Percentiles rank a stretch among this genome's conserved stretches.
These are phyloP conservation scores for Pichiaceae sp. DNA, from an alignment of 1,139 yeast genomes.

Conservation along the genomic window DNA sequence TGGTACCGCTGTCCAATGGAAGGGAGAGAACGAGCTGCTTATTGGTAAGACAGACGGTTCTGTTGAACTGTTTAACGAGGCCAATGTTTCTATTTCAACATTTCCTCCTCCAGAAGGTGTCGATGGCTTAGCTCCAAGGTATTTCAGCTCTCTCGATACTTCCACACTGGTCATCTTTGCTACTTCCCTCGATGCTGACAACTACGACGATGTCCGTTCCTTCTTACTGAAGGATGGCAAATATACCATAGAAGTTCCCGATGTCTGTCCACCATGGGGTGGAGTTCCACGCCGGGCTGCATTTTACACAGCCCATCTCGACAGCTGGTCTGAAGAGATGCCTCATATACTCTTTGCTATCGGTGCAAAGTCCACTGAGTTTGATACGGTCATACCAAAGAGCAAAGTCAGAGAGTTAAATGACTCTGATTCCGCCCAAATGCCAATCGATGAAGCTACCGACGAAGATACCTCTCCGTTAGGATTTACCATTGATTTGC, in stretches of 20 bases:
- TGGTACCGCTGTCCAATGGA: background rate
- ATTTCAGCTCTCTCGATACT: background rate
- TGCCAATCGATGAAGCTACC: slow-evolving; percentile 59
- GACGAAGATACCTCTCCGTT: slow-evolving; percentile 64
- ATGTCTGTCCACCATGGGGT: slow-evolving; percentile 55
- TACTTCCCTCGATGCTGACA: slow-evolving; percentile 13
- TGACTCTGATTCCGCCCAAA: slow-evolving; percentile 62
- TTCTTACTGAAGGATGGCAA: background rate
- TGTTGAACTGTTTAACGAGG: background rate
- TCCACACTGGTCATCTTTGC: slow-evolving; percentile 22
- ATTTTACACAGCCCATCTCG: slow-evolving; percentile 36
- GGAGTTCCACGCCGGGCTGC: slow-evolving; percentile 39
- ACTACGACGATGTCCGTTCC: slow-evolving; percentile 19
- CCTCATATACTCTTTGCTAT: slow-evolving; percentile 36
- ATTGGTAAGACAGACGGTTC: background rate
- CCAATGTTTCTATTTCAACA: background rate
- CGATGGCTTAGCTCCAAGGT: background rate
- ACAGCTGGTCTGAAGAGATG: slow-evolving; percentile 34
- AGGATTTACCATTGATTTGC: slow-evolving; percentile 58
- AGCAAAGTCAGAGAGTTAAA: slow-evolving; percentile 38
- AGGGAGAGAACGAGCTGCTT: background rate
- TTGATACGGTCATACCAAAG: slow-evolving; percentile 33
- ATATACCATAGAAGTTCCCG: slow-evolving; percentile 28
- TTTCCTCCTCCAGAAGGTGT: background rate
- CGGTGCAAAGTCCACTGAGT: slow-evolving; percentile 57